Conservation (phyloP, 208 protist genomes). For the Wallacemonas sp. region DNA sequence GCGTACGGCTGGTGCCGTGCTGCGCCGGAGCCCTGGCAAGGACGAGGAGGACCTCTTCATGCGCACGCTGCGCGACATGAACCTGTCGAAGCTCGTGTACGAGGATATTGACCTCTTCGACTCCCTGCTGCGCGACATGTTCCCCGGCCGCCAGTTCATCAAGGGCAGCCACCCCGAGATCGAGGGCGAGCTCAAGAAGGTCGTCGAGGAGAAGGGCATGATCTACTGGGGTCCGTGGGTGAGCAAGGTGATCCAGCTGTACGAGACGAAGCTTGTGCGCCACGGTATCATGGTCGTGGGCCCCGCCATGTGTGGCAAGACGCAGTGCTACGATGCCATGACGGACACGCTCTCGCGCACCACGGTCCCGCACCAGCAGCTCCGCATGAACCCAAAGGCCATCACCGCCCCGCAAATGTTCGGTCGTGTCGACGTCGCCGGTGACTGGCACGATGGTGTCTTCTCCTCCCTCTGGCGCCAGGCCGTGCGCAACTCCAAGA, state of each 20-base stretch:
- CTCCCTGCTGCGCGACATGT: constrained; percentile 94
- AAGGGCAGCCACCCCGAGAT: constrained; percentile 93
- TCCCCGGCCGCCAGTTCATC: constrained; percentile 91
- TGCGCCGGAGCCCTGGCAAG: constrained; percentile 84
- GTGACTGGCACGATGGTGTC: constrained; percentile 96
- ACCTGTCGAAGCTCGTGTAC: constrained; percentile 97
- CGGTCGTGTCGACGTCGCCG: constrained; percentile 93
- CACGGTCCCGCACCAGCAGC: constrained; percentile 88
- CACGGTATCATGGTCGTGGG: constrained; percentile 97
- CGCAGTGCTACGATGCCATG: constrained; percentile 93
- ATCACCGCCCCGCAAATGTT: constrained; percentile 97
- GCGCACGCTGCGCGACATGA: constrained; percentile 97
- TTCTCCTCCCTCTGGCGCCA: constrained; percentile 93
- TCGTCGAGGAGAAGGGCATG: constrained; percentile 86
- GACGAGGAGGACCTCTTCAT: constrained; percentile 96
- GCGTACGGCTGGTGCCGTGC: constrained; percentile 92
- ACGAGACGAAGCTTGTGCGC: constrained; percentile 95
- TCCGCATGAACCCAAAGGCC: constrained; percentile 95
- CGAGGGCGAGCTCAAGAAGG: constrained; percentile 87
- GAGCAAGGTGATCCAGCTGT: constrained; percentile 94
- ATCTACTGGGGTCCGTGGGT: constrained; percentile 88
- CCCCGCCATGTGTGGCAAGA: constrained; percentile 93
- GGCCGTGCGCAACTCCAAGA: constrained; percentile 88
- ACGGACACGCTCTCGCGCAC: constrained; percentile 85
- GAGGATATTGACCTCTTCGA: constrained; percentile 98